phyloP scores from a whole-genome alignment of 2,329 filamentous ascomycete genomes.

The Nemania sp. region DNA sequence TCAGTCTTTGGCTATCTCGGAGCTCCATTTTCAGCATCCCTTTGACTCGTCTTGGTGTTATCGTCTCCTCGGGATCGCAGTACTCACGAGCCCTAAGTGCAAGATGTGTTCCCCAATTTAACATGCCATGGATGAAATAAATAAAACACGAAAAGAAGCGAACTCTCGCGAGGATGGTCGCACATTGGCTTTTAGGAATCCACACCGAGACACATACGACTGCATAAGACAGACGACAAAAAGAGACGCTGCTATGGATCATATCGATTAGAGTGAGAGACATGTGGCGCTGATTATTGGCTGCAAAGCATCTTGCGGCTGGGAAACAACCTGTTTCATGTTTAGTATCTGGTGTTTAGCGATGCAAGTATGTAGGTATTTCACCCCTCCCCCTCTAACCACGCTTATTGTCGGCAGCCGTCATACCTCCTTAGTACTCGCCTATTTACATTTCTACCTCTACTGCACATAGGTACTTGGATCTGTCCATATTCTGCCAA shows the following conservation, averaged over 20 bases:
- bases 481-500: neutral
- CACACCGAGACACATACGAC: neutral
- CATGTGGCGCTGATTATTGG: neutral
- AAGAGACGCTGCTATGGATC: neutral
- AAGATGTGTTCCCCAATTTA: neutral
- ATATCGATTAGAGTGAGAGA: too few relatives aligned
- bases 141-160: neutral
- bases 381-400: neutral
- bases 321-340: neutral
- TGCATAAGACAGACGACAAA: neutral
- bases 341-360: neutral
- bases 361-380: neutral
- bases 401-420: conserved; percentile 18
- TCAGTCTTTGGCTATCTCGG: neutral
- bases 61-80: neutral
- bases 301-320: neutral
- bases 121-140: neutral
- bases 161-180: neutral
- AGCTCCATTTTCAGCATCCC: neutral
- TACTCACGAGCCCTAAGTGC: neutral
- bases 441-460: neutral
- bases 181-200: too few relatives aligned
- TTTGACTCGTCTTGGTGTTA: neutral
- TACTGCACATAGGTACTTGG: neutral
- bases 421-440: too few relatives aligned